Percentiles rank a stretch among this genome's conserved stretches.
phyloP scores from a whole-genome alignment of 164 flowering plant species.

The Kingdonia uniflora region DNA sequence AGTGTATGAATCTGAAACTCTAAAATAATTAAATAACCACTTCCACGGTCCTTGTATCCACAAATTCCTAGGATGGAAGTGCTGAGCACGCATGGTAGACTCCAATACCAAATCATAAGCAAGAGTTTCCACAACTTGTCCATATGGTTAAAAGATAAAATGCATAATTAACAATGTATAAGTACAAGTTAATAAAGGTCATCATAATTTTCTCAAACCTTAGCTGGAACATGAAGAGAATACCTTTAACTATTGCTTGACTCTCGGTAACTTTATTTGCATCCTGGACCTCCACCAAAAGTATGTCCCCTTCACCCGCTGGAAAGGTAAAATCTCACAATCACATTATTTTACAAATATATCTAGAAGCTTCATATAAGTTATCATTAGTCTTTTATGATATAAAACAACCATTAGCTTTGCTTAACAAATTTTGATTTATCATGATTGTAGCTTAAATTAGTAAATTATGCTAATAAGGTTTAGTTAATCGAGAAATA shows the following conservation, averaged over 20 bases:
- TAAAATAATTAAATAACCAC: conserved; percentile 80
- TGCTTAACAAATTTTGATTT: too few relatives aligned
- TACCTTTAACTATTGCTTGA: conserved; percentile 67
- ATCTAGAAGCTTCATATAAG: too few relatives aligned
- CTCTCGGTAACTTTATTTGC: conserved; percentile 45
- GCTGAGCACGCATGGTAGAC: conserved; percentile 74
- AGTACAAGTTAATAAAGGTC: too few relatives aligned
- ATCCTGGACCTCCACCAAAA: conserved; percentile 62
- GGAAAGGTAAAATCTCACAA: conserved; percentile 52
- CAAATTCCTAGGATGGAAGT: conserved; percentile 67
- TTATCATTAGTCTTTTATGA: too few relatives aligned
- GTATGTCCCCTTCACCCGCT: conserved; percentile 70
- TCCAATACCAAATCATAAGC: conserved; percentile 86
- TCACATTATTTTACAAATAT: too few relatives aligned
- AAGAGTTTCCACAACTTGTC: conserved; percentile 78
- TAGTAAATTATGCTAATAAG: too few relatives aligned
- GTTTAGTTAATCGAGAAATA: too few relatives aligned
- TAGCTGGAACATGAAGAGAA: conserved; percentile 1
- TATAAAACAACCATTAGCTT: too few relatives aligned
- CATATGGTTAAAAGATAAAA: conserved; percentile 32
- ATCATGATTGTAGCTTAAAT: too few relatives aligned
- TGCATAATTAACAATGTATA: not conserved
- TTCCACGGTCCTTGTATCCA: conserved; percentile 66
- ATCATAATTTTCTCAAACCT: too few relatives aligned
- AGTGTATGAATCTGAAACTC: conserved; percentile 80